Conservation (phyloP, 306 rosid genomes). For the barrel medic (Medicago truncatula) region MtrunA17r5.0-ANR NC_053042.1:30954501-30955000, state of each 20-base stretch:
- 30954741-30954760: background rate
- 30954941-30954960: background rate
- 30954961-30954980: background rate
- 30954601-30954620: constrained; percentile 64
- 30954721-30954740: background rate
- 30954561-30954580: constrained; percentile 52
- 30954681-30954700: background rate
- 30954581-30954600: constrained; percentile 63
- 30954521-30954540: background rate
- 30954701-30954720: background rate
- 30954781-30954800: no score
- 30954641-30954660: background rate
- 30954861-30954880: no score
- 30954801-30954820: background rate
- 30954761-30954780: background rate
- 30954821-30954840: background rate
- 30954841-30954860: no score
- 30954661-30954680: constrained; percentile 10
- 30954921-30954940: background rate
- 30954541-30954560: constrained; percentile 38
- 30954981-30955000: constrained; percentile 17
- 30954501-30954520: background rate
- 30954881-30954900: no score
- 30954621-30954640: constrained; percentile 15
- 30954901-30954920: no score